Base-by-base conservation (phyloP, 345 rosid genomes). In the Trapa bicornis region DNA sequence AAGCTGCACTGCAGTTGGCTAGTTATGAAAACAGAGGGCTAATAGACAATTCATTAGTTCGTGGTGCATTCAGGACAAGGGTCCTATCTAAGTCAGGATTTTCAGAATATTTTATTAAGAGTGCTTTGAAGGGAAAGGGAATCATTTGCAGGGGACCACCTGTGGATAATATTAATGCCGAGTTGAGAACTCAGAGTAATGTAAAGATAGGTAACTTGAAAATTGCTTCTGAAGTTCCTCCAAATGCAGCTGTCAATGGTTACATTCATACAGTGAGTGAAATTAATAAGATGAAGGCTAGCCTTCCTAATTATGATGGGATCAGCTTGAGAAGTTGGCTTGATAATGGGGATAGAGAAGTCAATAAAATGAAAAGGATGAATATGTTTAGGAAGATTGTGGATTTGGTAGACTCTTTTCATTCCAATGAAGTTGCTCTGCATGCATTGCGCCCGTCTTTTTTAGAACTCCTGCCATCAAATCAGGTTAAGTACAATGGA, bases 61-160 rank as follows among this genome's bases (percentile, higher is more conserved):
- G 67, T 73, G 83, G 80, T 50, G 82, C 87, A 52, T 79, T 84
- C 45, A 85, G 84, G 78, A 91, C 97, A 6, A 95, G 89, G 85
- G 85, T 87, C 66, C 74, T 89, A 42, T 83, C 99, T 5, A 89
- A 87, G 75, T 86, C 97, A 12, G 96, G 99, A 35, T 89, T 95
- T 79, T 83, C 96, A 17, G 91, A 87, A 67, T 91, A 84, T 79
- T 91, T 89, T 66, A 86, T 89, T 39, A 95, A 83, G 69, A 84
- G 75, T 42, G 78, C 86, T 5, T 68, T 91, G 84, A 91, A 88
- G 75, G 95, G 95, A 17, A 91, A 94, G 74, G 97, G 99, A 47
- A 73, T 83, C 58, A 81, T 77, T 35, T 79, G 66, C 73, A 82
- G 76, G 83, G 92, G 81, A 15, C 91, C 75, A 3, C 80, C 83